Percentiles rank a stretch among this genome's conserved stretches.
Conservation (phyloP, 2,329 filamentous ascomycete genomes). For the Lachnellula arida region DNA sequence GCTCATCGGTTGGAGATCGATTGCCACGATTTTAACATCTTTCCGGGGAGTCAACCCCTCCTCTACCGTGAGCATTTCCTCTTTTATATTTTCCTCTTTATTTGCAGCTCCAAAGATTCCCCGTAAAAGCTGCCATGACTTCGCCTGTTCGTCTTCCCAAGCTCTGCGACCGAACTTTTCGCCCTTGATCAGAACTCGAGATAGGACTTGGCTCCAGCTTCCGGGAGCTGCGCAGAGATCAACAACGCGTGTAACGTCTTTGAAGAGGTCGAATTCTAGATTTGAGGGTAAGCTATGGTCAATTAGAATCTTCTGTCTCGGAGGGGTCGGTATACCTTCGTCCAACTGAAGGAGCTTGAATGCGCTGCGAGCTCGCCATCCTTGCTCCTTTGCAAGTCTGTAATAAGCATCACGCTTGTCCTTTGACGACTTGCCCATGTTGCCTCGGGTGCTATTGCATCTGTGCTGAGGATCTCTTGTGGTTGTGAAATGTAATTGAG, state of each 20-base stretch:
- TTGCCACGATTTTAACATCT: constrained; percentile 89
- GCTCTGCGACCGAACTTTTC: constrained; percentile 82
- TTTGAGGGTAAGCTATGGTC: neutral
- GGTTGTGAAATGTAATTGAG: neutral
- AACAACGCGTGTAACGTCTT: constrained; percentile 84
- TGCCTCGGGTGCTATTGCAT: constrained; percentile 1
- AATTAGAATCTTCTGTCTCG: neutral
- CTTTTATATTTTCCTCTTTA: constrained; percentile 28
- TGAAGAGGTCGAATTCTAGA: constrained; percentile 86
- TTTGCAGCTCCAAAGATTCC: constrained; percentile 25
- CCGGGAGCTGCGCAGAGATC: constrained; percentile 94
- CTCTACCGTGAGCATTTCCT: constrained; percentile 27
- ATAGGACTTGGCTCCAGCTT: constrained; percentile 96
- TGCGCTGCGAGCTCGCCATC: constrained; percentile 92
- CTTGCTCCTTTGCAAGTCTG: constrained; percentile 95
- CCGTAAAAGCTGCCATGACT: constrained; percentile 57
- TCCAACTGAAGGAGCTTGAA: constrained; percentile 97
- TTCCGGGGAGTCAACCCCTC: constrained; percentile 43
- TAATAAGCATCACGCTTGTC: constrained; percentile 99
- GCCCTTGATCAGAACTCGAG: constrained; percentile 85
- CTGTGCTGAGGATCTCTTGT: neutral
- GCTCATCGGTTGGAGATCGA: constrained; percentile 94
- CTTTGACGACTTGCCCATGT: constrained; percentile 95
- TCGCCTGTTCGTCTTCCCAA: constrained; percentile 79
- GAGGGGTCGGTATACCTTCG: constrained; percentile 47